Evolutionary conservation across 169 alveolate genomes (phyloP), one percentile per base, ranked within the genome.

Genomic region (Plasmodium yoelii): DNA sequence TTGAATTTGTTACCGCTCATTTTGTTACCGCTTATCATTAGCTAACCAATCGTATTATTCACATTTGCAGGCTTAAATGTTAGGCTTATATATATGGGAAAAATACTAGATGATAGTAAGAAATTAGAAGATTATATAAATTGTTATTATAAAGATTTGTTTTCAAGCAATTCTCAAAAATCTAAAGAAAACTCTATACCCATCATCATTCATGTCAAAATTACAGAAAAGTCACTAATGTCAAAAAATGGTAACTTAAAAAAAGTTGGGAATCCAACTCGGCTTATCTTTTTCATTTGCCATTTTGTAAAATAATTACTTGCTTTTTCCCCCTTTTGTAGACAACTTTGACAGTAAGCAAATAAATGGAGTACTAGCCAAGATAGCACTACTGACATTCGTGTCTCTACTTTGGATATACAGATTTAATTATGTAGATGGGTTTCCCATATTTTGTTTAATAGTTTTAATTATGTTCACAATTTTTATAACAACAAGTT

Each of bases 71-170:
- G 51, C 5, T 60, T 74, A 65, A 93, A 91, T 39, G 92, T 93
- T 18, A 87, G 96, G 9, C 39, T 93, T 18, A 93, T 93, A 7
- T 90, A 93, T 44, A 80, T 93, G 68, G 96, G 96, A 0, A 44
- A 71, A n/a, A 55, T 88, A 15, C 73, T 93, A 24, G 87, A 70
- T 18, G 96, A 93, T 18, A 86, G 39, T 60, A 59, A 53, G 61
- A 87, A 64, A 46, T 59, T 90, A 61, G 87, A 87, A 19, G 90
- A 86, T 51, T 75, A 75, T n/a, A 19, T 75, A 75, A 75, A 55
- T 63, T 55, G 15, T 75, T 75, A 75, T 75, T 49, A 63, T 26
- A 63, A 75, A 44, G 88, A 75, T 39, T 22, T 75, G 10, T 18
- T 63, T 8, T 57, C 22, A 12, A 75, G 63, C 34, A 67, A 53